Conservation (phyloP, 306 rosid genomes). For the Cicer judaicum region DNA sequence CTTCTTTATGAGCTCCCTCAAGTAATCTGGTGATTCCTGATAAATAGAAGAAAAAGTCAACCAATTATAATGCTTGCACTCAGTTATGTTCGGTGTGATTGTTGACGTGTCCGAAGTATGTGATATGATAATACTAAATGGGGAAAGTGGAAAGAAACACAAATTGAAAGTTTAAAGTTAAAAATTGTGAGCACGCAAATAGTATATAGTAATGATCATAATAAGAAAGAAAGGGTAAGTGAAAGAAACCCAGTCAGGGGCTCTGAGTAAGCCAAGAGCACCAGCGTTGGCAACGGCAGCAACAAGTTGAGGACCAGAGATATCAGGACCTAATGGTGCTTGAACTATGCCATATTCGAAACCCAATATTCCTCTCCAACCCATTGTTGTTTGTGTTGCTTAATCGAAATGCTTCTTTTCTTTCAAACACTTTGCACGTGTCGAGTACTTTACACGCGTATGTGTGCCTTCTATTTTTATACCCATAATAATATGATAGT, state of each 20-base stretch:
- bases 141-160: too few species aligned
- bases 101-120: too few species aligned
- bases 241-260: constrained; percentile 66
- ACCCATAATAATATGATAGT: too few species aligned
- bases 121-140: too few species aligned
- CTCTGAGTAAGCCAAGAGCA: constrained; percentile 68
- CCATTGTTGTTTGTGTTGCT: constrained; percentile 48
- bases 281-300: constrained; percentile 89
- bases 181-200: too few species aligned
- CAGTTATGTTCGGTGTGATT: too few species aligned
- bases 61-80: not conserved
- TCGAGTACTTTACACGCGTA: not conserved
- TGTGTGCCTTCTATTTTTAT: not conserved
- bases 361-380: constrained; percentile 73
- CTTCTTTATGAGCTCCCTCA: constrained; percentile 68
- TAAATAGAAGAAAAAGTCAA: constrained; percentile 24
- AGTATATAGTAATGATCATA: not conserved
- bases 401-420: not conserved
- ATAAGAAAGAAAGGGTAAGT: not conserved
- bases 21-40: constrained; percentile 72
- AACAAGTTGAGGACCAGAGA: constrained; percentile 77
- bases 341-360: constrained; percentile 74
- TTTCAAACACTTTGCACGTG: not conserved
- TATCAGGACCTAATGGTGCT: constrained; percentile 85
- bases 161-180: too few species aligned